phyloP scores from a whole-genome alignment of 2,329 filamentous ascomycete species.

The Fusarium temperatum region DNA sequence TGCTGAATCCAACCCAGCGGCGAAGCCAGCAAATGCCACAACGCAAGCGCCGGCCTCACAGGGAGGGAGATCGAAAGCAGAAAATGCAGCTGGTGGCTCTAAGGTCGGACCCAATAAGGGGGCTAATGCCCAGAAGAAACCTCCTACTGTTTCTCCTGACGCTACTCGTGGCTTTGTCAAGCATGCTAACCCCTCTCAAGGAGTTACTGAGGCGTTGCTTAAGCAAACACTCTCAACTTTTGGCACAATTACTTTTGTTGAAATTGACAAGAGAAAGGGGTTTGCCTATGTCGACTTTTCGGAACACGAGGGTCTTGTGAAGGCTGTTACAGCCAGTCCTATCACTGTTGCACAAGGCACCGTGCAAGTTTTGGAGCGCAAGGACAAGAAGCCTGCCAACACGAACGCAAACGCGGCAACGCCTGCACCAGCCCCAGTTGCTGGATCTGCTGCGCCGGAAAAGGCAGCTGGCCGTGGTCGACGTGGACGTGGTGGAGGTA shows the following conservation, averaged over 20 bases:
- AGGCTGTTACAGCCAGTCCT: conserved; percentile 83
- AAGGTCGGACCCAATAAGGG: conserved; percentile 39
- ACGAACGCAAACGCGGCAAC: conserved; percentile 22
- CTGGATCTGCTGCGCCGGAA: conserved; percentile 36
- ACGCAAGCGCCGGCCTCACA: conserved; percentile 40
- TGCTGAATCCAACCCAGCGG: conserved; percentile 29
- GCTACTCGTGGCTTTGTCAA: conserved; percentile 79
- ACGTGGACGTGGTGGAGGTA: conserved; percentile 46
- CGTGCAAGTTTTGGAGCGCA: conserved; percentile 86
- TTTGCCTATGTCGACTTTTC: conserved; percentile 94
- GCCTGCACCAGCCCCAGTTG: conserved; percentile 24
- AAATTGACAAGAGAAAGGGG: conserved; percentile 94
- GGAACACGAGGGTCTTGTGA: conserved; percentile 74
- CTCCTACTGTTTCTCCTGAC: conserved; percentile 47
- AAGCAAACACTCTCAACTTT: conserved; percentile 78
- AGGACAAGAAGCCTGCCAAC: conserved; percentile 62
- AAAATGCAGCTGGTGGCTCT: conserved; percentile 29
- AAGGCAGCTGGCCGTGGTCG: conserved; percentile 46
- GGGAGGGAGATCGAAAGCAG: conserved; percentile 41
- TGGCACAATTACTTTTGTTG: conserved; percentile 79
- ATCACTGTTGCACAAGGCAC: conserved; percentile 84
- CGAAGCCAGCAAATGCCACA: conserved; percentile 41
- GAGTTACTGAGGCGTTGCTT: conserved; percentile 84
- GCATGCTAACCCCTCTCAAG: conserved; percentile 88
- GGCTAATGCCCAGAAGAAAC: conserved; percentile 47